Percentiles rank a stretch among this genome's conserved stretches.
These are phyloP conservation scores for Hyaloscypha variabilis DNA, from an alignment of 495 filamentous ascomycete genomes.

Conservation along the genomic window DNA sequence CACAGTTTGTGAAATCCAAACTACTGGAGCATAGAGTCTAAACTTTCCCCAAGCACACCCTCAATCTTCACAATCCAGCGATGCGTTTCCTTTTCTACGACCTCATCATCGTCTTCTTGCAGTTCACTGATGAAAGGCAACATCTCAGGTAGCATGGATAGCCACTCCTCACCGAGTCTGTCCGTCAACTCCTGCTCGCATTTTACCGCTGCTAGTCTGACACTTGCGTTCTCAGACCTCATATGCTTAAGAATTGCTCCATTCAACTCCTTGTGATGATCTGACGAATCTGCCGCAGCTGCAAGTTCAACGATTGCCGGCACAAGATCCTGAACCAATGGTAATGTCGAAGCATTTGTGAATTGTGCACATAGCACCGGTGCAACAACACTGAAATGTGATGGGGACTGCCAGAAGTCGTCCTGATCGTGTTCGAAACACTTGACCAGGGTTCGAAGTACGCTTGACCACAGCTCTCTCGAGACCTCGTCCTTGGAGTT, in stretches of 20 bases:
- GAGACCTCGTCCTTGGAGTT: constrained; percentile 53
- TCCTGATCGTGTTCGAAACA: constrained; percentile 78
- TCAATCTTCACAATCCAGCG: constrained; percentile 89
- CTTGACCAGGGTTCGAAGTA: constrained; percentile 68
- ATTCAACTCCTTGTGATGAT: constrained; percentile 90
- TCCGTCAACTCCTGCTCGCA: constrained; percentile 77
- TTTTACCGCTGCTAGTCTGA: constrained; percentile 77
- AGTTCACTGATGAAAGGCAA: constrained; percentile 90
- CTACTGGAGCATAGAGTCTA: constrained; percentile 88
- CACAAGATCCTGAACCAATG: constrained; percentile 42
- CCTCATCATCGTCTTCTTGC: constrained; percentile 94
- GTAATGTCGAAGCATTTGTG: constrained; percentile 49
- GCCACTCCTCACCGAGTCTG: constrained; percentile 87
- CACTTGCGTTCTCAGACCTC: constrained; percentile 64
- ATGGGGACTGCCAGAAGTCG: constrained; percentile 89
- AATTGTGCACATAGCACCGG: constrained; percentile 72
- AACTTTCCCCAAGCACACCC: constrained; percentile 78
- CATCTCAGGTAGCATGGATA: constrained; percentile 88
- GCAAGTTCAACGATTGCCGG: constrained; percentile 77
- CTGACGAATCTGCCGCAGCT: constrained; percentile 73
- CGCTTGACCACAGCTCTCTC: constrained; percentile 59
- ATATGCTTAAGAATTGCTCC: constrained; percentile 71
- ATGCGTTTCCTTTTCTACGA: constrained; percentile 83
- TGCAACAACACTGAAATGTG: constrained; percentile 74
- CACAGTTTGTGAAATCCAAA: not conserved